These are phyloP conservation scores for Melampsora abietis-canadensis DNA, from an alignment of 1,284 basidiomycete species.

Conservation along the genomic window DNA sequence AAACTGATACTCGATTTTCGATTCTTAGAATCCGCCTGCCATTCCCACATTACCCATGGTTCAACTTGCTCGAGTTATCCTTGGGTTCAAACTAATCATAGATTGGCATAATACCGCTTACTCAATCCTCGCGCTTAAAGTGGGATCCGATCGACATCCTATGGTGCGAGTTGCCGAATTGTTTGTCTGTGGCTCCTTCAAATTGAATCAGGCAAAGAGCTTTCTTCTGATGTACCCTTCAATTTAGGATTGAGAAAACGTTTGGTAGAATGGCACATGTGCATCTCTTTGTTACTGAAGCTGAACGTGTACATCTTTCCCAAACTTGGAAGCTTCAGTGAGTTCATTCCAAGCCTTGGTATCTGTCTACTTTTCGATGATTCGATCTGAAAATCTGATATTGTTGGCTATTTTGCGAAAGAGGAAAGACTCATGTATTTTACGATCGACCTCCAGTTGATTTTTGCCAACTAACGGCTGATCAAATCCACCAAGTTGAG, in stretches of 20 bases:
- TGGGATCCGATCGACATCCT: constrained; percentile 62
- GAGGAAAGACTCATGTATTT: constrained; percentile 58
- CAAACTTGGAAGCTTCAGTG: constrained; percentile 74
- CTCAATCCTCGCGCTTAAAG: constrained; percentile 79
- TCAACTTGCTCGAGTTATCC: constrained; percentile 66
- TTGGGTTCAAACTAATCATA: constrained; percentile 80
- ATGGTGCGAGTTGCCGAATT: constrained; percentile 72
- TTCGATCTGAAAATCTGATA: constrained; percentile 12
- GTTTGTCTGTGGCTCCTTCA: constrained; percentile 55
- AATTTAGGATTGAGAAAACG: constrained; percentile 68
- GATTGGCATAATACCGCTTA: constrained; percentile 99
- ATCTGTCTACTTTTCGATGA: constrained; percentile 27
- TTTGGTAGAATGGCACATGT: constrained; percentile 79
- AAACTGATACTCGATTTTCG: constrained; percentile 3
- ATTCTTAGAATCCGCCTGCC: constrained; percentile 83
- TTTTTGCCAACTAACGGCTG: constrained; percentile 68
- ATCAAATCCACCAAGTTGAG: constrained; percentile 69
- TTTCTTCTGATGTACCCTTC: background rate
- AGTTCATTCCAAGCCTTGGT: constrained; percentile 53
- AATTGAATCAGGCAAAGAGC: background rate
- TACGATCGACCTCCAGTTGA: constrained; percentile 81
- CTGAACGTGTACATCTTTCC: constrained; percentile 72
- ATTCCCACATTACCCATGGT: constrained; percentile 88
- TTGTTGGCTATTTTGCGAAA: constrained; percentile 29
- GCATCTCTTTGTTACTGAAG: constrained; percentile 88